Evolutionary conservation across 2,329 filamentous ascomycete genomes (phyloP).

Genomic region (Fusarium metavorans): DNA sequence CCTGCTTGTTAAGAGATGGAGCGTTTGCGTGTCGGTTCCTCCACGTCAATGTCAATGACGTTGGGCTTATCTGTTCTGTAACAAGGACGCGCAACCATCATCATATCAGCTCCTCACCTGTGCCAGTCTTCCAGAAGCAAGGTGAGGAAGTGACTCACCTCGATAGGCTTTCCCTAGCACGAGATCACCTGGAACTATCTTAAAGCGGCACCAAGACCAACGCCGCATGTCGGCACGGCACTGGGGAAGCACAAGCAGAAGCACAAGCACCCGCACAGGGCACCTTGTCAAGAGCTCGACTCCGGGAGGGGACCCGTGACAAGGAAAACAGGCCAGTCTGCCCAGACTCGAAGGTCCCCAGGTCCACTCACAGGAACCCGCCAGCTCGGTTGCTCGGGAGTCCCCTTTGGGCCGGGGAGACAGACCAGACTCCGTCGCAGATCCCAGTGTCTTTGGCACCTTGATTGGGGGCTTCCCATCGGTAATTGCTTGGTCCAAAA

Average conservation of each 20-base stretch:
- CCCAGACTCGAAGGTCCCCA: constrained; percentile 18
- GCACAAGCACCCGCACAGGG: constrained; percentile 4
- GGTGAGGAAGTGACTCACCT: constrained; percentile 16
- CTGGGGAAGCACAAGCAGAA: constrained; percentile 11
- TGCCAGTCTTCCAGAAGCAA: constrained; percentile 4
- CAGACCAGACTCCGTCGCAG: constrained; percentile 22
- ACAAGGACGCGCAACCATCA: background rate
- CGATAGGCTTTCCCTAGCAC: constrained; percentile 12
- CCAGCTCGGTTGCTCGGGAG: constrained; percentile 38
- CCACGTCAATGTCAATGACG: constrained; percentile 2
- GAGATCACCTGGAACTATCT: constrained; percentile 10
- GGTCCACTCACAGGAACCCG: constrained; percentile 39
- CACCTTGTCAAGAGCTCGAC: constrained; percentile 1
- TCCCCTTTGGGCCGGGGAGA: constrained; percentile 42
- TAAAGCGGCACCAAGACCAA: constrained; percentile 26
- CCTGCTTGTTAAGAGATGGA: constrained; percentile 4
- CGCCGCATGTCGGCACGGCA: constrained; percentile 22
- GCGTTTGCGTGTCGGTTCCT: constrained; percentile 11
- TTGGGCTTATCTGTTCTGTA: background rate
- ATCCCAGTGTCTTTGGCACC: constrained; percentile 11
- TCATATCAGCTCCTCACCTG: background rate
- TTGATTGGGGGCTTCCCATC: constrained; percentile 14
- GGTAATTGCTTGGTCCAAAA: constrained; percentile 10
- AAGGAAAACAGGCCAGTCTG: constrained; percentile 14
- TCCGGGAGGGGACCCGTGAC: constrained; percentile 30